phyloP scores from a whole-genome alignment of 371 early-diverging fungal species.

The Nematocida minor region DNA sequence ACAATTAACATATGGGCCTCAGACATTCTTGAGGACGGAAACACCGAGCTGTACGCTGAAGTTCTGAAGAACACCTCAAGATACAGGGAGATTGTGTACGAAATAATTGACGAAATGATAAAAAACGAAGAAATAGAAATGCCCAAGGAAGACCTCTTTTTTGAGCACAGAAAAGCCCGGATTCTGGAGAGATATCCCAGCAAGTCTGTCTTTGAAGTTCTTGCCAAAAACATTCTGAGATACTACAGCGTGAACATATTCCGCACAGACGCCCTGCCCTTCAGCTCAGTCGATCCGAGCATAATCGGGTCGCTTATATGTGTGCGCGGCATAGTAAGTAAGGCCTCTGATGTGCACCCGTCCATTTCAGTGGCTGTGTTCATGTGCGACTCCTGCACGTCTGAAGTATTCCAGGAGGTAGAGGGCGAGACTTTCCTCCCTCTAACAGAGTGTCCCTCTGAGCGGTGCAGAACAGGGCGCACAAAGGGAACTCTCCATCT shows the following conservation, averaged over 20 bases:
- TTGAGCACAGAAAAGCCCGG: constrained; percentile 61
- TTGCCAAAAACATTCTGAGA: constrained; percentile 58
- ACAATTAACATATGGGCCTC: constrained; percentile 53
- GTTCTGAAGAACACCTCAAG: constrained; percentile 58
- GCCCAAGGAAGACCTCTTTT: constrained; percentile 60
- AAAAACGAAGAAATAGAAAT: constrained; percentile 54
- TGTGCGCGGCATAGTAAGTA: constrained; percentile 86
- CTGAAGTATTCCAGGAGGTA: constrained; percentile 91
- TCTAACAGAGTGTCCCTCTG: constrained; percentile 77
- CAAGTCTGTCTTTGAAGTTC: constrained; percentile 52
- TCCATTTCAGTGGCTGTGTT: constrained; percentile 79
- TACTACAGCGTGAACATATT: constrained; percentile 54
- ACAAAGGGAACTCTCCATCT: constrained; percentile 77
- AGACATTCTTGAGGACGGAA: constrained; percentile 61
- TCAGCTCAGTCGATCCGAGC: constrained; percentile 76
- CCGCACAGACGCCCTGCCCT: background rate
- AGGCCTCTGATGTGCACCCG: constrained; percentile 89
- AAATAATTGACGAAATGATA: constrained; percentile 62
- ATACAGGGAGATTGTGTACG: constrained; percentile 60
- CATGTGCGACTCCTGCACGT: constrained; percentile 88
- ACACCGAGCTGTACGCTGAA: constrained; percentile 52
- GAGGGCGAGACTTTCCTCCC: constrained; percentile 69
- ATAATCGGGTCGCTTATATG: constrained; percentile 79
- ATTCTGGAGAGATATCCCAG: constrained; percentile 62
- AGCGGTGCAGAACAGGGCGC: constrained; percentile 74